These are phyloP conservation scores for Sclerotinia nivalis DNA, from an alignment of 2,329 filamentous ascomycete species.

Conservation along the genomic window DNA sequence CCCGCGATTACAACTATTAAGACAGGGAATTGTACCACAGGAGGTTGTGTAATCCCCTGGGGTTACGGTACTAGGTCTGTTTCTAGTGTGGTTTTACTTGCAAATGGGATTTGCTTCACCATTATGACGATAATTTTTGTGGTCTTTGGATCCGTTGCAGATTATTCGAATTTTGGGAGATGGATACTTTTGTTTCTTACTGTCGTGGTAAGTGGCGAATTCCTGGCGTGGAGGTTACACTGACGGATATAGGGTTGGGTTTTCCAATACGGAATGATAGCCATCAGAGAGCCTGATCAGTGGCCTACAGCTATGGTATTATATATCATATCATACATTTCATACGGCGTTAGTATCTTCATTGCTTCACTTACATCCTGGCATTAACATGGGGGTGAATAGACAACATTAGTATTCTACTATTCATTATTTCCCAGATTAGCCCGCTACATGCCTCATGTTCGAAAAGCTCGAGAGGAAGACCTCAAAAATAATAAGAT, in stretches of 20 bases:
- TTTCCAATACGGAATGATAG: constrained; percentile 46
- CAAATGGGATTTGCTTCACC: constrained; percentile 46
- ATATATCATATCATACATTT: constrained; percentile 45
- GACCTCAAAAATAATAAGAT: constrained; percentile 46
- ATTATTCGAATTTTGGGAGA: constrained; percentile 46
- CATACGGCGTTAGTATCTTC: constrained; percentile 36
- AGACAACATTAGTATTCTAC: constrained; percentile 47
- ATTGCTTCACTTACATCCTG: not conserved
- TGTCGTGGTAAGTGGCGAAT: constrained; percentile 34
- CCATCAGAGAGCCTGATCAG: constrained; percentile 43
- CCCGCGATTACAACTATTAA: constrained; percentile 40
- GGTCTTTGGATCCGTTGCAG: constrained; percentile 46
- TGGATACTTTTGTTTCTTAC: constrained; percentile 46
- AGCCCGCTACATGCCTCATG: constrained; percentile 46
- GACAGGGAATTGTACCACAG: constrained; percentile 34
- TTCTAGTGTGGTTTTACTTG: constrained; percentile 45
- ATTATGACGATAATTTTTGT: constrained; percentile 48
- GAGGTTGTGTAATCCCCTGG: constrained; percentile 45
- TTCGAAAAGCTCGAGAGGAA: constrained; percentile 46
- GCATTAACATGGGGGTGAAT: constrained; percentile 1
- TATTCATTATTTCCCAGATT: constrained; percentile 46
- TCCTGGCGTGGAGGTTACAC: not conserved
- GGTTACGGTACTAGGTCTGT: constrained; percentile 43
- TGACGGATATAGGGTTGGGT: constrained; percentile 41
- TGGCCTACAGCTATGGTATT: constrained; percentile 47